These are phyloP conservation scores for Globisporangium heterothallicum DNA, from an alignment of 352 stramenopile genomes.

Conservation along the genomic window DNA sequence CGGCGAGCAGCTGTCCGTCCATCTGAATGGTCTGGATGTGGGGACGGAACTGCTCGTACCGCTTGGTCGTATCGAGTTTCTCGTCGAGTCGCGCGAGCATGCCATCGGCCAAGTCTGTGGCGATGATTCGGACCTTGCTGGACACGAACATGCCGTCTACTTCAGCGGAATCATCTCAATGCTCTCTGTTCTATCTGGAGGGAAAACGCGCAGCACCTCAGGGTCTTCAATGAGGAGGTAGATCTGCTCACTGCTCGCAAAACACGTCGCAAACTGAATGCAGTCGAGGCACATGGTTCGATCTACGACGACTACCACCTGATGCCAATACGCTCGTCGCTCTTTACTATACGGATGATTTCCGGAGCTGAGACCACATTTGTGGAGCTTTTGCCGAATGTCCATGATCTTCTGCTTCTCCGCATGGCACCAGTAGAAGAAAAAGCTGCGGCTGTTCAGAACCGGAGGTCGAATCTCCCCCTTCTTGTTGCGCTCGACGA, in stretches of 20 bases:
- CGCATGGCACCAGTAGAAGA: constrained; percentile 83
- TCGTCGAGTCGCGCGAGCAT: constrained; percentile 34
- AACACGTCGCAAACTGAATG: constrained; percentile 45
- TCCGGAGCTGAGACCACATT: not conserved
- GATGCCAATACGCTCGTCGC: constrained; percentile 35
- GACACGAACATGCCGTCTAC: not conserved
- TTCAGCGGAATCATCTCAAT: constrained; percentile 2
- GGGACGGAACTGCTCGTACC: constrained; percentile 13
- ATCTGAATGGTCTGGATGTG: constrained; percentile 32
- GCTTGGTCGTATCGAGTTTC: constrained; percentile 15
- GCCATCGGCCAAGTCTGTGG: constrained; percentile 32
- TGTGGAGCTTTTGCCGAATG: constrained; percentile 52
- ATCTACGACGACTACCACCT: constrained; percentile 53
- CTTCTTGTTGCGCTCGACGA: constrained; percentile 52
- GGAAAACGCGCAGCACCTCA: constrained; percentile 33
- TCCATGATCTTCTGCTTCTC: constrained; percentile 85
- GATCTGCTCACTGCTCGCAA: constrained; percentile 36
- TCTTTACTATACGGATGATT: not conserved
- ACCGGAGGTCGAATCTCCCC: constrained; percentile 31
- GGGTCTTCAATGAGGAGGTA: constrained; percentile 54
- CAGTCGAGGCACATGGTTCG: constrained; percentile 76
- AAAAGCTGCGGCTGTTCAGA: constrained; percentile 82
- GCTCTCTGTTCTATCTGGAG: constrained; percentile 10
- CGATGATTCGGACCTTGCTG: too few relatives aligned
- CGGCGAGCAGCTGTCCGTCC: constrained; percentile 31